Evolutionary conservation across 2,329 filamentous ascomycete species (phyloP), one percentile per base, ranked within the genome.

Genomic region (Chaetomium strumarium): DNA sequence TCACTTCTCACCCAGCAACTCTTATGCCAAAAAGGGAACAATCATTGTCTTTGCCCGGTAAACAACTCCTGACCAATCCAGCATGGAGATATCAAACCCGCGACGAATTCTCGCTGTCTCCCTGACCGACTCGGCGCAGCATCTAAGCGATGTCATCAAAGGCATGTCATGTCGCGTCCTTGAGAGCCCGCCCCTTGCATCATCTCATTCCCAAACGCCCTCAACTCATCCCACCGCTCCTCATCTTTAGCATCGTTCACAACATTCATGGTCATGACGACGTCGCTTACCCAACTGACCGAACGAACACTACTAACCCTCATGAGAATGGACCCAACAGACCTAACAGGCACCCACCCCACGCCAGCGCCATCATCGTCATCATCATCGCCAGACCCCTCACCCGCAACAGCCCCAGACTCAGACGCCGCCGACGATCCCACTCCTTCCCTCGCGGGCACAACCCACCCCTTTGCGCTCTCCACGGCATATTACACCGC

Each of bases 401-500:
- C 43, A 19, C 20, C 37, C 40, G 5, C 39, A 51, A 19, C 31
- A 13, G n/a, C 34, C 16, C 70, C 30, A 31, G 68, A 68, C 19
- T 29, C 30, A 36, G 30, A 62, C 69, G 29, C 34, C 34, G 34
- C 7, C 34, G 36, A 24, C 13, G 36, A 67, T 68, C 40, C 67
- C 67, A 14, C 67, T 65, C 8, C 63, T 69, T 2, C 73, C 2
- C 69, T 84, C 31, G 82, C 83, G 1, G 83, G 84, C 24, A 76
- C 74, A 33, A 81, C 82, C 14, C 83, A 85, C 61, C 65, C 68
- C 40, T 73, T 83, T 31, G 54, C 68, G 9, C 68, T 86, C 50
- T 72, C 73, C 55, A 86, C 81, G 17, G 61, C 71, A 13, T 86
- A 86, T 70, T 86, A 86, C 70, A 74, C 68, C 20, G 75, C 80